Evolutionary conservation across 2,329 filamentous ascomycete species (phyloP).

Genomic region (Claviceps sp.): DNA sequence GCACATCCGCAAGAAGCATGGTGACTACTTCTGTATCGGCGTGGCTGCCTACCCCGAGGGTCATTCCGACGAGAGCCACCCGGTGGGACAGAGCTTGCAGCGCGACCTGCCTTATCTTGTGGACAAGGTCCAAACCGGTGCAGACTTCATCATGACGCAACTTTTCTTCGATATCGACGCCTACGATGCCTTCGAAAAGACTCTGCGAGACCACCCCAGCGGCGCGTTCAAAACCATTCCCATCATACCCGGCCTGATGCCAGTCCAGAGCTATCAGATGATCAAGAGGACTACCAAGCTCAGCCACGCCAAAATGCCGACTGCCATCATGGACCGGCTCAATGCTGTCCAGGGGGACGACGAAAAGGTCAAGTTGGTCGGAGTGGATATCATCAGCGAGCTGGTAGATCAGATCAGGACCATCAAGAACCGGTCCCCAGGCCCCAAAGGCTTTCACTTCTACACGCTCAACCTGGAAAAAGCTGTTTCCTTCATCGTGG

Average conservation of each 20-base stretch:
- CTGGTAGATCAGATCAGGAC: slow-evolving; percentile 67
- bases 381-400: slow-evolving; percentile 72
- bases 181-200: slow-evolving; percentile 67
- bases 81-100: slow-evolving; percentile 53
- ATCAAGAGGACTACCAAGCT: slow-evolving; percentile 88
- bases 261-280: slow-evolving; percentile 94
- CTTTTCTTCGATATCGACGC: slow-evolving; percentile 85
- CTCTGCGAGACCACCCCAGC: slow-evolving; percentile 66
- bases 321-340: slow-evolving; percentile 53
- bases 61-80: slow-evolving; percentile 81
- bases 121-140: slow-evolving; percentile 82
- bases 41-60: slow-evolving; percentile 93
- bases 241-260: slow-evolving; percentile 93
- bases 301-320: slow-evolving; percentile 74
- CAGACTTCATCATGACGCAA: slow-evolving; percentile 98
- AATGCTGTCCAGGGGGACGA: slow-evolving; percentile 66
- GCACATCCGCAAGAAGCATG: slow-evolving; percentile 76
- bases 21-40: slow-evolving; percentile 91
- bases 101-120: slow-evolving; percentile 79
- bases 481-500: slow-evolving; percentile 83
- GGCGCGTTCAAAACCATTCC: slow-evolving; percentile 75
- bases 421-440: slow-evolving; percentile 41
- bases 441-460: slow-evolving; percentile 80
- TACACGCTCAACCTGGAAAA: slow-evolving; percentile 96
- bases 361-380: slow-evolving; percentile 65